Evolutionary conservation across 1,284 basidiomycete genomes (phyloP).

Genomic region (Rhodotorula sp.): DNA sequence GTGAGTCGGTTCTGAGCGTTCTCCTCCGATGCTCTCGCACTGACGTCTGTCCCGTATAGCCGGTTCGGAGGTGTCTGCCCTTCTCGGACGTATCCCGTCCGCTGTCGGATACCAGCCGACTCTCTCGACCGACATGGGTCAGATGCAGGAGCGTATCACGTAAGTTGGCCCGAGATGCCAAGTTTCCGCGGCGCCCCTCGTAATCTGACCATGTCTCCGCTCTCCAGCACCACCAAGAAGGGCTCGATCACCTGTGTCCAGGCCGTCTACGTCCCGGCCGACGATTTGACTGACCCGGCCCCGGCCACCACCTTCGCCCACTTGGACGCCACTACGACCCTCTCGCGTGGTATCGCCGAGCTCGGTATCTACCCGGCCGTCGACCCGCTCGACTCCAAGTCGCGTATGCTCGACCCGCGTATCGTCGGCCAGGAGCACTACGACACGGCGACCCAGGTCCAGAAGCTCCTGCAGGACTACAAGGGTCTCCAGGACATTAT

Average conservation of each 20-base stretch:
- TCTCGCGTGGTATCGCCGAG: conserved; percentile 98
- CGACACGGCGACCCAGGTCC: conserved; percentile 87
- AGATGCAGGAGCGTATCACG: conserved; percentile 68
- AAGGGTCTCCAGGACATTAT: conserved; percentile 92
- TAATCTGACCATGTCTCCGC: conserved; percentile 46
- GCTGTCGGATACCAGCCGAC: conserved; percentile 99
- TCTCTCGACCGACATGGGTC: conserved; percentile 99
- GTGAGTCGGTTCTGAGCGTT: conserved; percentile 5
- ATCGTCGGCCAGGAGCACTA: conserved; percentile 93
- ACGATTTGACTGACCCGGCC: conserved; percentile 99
- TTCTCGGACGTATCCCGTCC: conserved; percentile 99
- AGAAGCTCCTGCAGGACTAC: conserved; percentile 99
- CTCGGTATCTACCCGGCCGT: conserved; percentile 99
- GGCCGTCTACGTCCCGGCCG: conserved; percentile 98
- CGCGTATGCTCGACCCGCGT: conserved; percentile 98
- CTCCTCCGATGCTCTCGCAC: too few species aligned
- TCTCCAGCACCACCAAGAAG: conserved; percentile 99
- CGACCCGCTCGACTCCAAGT: conserved; percentile 98
- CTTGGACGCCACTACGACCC: conserved; percentile 98
- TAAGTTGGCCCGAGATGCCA: conserved; percentile 15
- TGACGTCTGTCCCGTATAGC: conserved; percentile 67
- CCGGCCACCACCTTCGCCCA: conserved; percentile 99
- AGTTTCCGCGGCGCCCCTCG: background rate
- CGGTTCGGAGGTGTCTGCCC: conserved; percentile 98
- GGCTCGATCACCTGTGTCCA: conserved; percentile 99